A percentile compares a stretch with the other conserved stretches of the same genome.
phyloP scores from a whole-genome alignment of 768 basidiomycete species.

The Tylopilus rubrobrunneus region DNA sequence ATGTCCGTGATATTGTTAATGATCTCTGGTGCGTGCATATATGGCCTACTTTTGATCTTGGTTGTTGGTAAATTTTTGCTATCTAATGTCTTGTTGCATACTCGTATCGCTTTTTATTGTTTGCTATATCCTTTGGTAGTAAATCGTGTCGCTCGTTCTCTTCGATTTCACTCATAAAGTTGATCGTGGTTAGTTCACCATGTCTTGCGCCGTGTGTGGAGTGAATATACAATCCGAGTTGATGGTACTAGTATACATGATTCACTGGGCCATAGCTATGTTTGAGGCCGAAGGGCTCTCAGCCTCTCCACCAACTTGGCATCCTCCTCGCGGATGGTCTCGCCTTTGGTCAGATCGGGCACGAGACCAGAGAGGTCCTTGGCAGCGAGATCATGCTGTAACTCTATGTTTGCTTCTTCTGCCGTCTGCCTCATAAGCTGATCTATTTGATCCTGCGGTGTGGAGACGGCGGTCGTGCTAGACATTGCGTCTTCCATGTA shows the following conservation, averaged over 20 bases:
- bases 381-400: constrained; percentile 83
- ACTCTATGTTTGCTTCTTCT: constrained; percentile 94
- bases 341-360: constrained; percentile 50
- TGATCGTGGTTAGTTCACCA: neutral
- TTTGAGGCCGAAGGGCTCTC: constrained; percentile 80
- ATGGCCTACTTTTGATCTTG: constrained; percentile 11
- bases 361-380: constrained; percentile 55
- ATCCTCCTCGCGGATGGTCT: constrained; percentile 72
- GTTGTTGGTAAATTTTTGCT: constrained; percentile 25
- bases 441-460: constrained; percentile 97
- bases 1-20: neutral
- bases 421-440: constrained; percentile 88
- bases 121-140: constrained; percentile 12
- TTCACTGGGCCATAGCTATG: constrained; percentile 30
- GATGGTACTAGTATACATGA: constrained; percentile 10
- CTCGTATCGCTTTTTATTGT: constrained; percentile 19
- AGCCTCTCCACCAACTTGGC: constrained; percentile 79
- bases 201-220: neutral
- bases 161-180: constrained; percentile 1
- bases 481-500: constrained; percentile 99
- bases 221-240: neutral
- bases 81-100: constrained; percentile 18
- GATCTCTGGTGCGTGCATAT: constrained; percentile 1
- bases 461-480: constrained; percentile 85
- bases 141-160: constrained; percentile 14